Conservation (phyloP, 163 green algal genomes). For the Chlamydomonas reinhardtii region DNA sequence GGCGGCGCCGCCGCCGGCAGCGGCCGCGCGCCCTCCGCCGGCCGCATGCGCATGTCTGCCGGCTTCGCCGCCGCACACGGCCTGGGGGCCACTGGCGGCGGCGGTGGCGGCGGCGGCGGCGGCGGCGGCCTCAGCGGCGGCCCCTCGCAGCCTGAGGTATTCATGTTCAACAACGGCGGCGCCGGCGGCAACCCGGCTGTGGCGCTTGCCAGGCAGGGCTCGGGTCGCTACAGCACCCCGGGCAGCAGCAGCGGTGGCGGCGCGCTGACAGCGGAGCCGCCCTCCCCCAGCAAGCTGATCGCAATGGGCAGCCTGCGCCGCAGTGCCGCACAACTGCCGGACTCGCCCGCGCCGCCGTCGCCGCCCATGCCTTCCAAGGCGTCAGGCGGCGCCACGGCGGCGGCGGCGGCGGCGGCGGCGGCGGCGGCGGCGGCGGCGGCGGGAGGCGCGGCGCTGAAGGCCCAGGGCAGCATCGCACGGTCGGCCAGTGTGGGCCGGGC, state of each 20-base stretch:
- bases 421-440: too few relatives aligned
- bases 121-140: background rate
- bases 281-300: too few relatives aligned
- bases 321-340: too few relatives aligned
- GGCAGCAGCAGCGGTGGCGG: background rate
- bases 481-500: too few relatives aligned
- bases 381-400: too few relatives aligned
- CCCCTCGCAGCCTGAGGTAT: background rate
- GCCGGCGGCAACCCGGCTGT: background rate
- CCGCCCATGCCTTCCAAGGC: too few relatives aligned
- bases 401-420: too few relatives aligned
- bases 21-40: background rate
- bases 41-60: slow-evolving; percentile 17
- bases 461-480: too few relatives aligned
- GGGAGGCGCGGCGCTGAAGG: too few relatives aligned
- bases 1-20: background rate
- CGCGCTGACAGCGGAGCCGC: background rate
- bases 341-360: too few relatives aligned
- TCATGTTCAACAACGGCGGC: background rate
- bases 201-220: background rate
- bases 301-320: too few relatives aligned
- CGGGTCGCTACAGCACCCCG: background rate
- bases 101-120: background rate
- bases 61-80: slow-evolving; percentile 29
- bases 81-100: background rate